A percentile compares a stretch with the other conserved stretches of the same genome.
Conservation (phyloP, 164 flowering plant genomes). For the Hamamelis virginiana region DNA sequence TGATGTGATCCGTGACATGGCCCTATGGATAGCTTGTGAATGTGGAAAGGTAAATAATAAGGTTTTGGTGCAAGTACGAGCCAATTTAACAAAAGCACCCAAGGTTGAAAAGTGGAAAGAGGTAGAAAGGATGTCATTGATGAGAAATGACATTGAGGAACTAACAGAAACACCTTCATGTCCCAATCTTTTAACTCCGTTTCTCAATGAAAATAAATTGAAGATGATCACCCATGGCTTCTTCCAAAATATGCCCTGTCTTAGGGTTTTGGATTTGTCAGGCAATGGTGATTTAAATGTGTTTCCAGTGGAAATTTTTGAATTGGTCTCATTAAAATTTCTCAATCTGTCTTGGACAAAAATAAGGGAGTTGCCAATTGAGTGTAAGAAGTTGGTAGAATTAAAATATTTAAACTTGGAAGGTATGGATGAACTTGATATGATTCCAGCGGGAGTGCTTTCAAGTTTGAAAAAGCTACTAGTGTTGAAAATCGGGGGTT, state of each 20-base stretch:
- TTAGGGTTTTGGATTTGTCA: slow-evolving; percentile 15
- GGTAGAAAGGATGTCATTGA: neutral
- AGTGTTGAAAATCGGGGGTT: slow-evolving; percentile 3
- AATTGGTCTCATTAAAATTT: neutral
- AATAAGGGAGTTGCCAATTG: neutral
- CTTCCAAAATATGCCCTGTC: neutral
- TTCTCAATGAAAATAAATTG: neutral
- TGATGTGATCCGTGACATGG: slow-evolving; percentile 22
- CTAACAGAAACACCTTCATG: neutral
- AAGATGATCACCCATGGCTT: neutral
- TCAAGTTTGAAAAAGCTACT: slow-evolving; percentile 4
- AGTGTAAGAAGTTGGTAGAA: neutral
- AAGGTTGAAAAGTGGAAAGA: neutral
- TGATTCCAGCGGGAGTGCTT: neutral
- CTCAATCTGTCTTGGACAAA: slow-evolving; percentile 3
- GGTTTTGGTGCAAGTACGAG: too few relatives aligned
- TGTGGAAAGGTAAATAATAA: neutral
- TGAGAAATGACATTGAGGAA: neutral
- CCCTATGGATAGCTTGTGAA: slow-evolving; percentile 13
- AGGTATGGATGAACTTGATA: neutral
- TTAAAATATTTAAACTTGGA: slow-evolving; percentile 6
- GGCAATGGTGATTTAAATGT: neutral
- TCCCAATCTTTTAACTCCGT: slow-evolving; percentile 3
- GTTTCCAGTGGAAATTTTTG: neutral
- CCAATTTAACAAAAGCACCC: too few relatives aligned